These are phyloP conservation scores for Colletotrichum sp. DNA, from an alignment of 2,329 filamentous ascomycete genomes.

Conservation along the genomic window DNA sequence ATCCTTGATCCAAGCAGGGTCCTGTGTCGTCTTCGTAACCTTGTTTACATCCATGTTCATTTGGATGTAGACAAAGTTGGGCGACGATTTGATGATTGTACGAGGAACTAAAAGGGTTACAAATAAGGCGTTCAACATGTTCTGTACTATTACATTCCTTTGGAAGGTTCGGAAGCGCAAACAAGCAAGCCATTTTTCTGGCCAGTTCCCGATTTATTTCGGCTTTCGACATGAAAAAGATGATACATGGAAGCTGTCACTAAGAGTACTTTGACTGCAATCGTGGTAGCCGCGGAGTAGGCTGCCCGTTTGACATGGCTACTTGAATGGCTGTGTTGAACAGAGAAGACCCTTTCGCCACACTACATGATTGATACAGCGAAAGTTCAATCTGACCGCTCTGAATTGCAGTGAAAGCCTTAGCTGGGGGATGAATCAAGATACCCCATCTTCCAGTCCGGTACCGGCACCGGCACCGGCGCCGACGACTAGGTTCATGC, in stretches of 20 bases:
- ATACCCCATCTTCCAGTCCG: background rate
- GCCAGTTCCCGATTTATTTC: fast-evolving
- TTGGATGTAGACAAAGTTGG: background rate
- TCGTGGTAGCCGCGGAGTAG: too few relatives aligned
- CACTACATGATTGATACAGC: background rate
- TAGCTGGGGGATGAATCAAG: background rate
- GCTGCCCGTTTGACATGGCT: background rate
- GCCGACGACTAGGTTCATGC: background rate
- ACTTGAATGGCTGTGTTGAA: background rate
- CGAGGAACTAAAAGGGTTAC: background rate
- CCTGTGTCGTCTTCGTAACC: constrained; percentile 6
- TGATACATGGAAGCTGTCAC: background rate
- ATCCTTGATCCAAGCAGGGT: background rate
- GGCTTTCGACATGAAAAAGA: fast-evolving
- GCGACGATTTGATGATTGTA: background rate
- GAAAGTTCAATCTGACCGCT: background rate
- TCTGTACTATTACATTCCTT: background rate
- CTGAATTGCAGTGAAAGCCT: background rate
- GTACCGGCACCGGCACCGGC: background rate
- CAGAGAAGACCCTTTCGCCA: background rate
- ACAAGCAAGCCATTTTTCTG: background rate
- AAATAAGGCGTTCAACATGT: background rate
- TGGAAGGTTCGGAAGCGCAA: background rate
- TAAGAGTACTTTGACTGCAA: background rate
- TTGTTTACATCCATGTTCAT: constrained; percentile 13